Evolutionary conservation across 2,329 filamentous ascomycete genomes (phyloP).

Genomic region (Penicillium sp.): DNA sequence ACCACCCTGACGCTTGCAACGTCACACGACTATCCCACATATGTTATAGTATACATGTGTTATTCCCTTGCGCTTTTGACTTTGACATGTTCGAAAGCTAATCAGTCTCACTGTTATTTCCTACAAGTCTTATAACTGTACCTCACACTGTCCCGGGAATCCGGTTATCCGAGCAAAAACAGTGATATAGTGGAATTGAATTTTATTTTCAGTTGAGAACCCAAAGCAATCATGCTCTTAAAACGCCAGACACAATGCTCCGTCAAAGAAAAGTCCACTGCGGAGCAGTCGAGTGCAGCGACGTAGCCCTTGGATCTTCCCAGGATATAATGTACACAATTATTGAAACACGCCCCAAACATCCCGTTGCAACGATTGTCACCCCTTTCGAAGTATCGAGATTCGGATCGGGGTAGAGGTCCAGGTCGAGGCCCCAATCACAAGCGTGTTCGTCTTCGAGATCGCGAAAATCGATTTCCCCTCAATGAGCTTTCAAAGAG

Average conservation of each 20-base stretch:
- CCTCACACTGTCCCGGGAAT: not conserved
- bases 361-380: not conserved
- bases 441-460: not conserved
- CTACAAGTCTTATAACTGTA: not conserved
- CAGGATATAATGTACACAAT: conserved; percentile 26
- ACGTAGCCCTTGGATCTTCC: conserved; percentile 5
- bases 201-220: conserved; percentile 22
- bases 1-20: not conserved
- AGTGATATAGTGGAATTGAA: conserved; percentile 8
- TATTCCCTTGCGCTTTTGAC: not conserved
- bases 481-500: not conserved
- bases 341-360: conserved; percentile 9
- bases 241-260: conserved; percentile 28
- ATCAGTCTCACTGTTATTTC: not conserved
- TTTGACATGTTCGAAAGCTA: no score
- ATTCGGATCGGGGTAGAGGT: not conserved
- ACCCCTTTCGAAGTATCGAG: not conserved
- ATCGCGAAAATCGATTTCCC: not conserved
- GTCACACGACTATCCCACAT: not conserved
- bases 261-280: conserved; percentile 16
- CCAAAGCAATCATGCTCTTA: conserved; percentile 21
- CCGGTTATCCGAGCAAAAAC: not conserved
- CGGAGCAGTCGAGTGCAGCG: conserved; percentile 9
- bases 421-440: not conserved
- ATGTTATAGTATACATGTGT: not conserved